Percentiles rank a stretch among this genome's conserved stretches.
These are phyloP conservation scores for Abrus pulchellus DNA, from an alignment of 306 rosid species.

Conservation along the genomic window DNA sequence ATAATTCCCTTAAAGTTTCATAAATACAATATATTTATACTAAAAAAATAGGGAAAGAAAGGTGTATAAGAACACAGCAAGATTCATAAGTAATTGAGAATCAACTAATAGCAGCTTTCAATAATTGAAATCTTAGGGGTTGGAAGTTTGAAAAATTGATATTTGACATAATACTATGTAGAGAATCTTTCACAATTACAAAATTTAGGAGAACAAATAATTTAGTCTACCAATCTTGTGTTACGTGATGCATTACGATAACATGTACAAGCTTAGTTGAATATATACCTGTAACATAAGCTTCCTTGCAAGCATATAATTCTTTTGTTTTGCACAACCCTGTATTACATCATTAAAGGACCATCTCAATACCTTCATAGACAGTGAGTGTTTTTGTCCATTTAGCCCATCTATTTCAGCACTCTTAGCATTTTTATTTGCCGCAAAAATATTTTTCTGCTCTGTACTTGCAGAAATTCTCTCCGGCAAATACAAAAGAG, in stretches of 20 bases:
- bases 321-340: constrained; percentile 59
- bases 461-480: constrained; percentile 46
- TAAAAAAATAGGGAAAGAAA: constrained; percentile 20
- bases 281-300: constrained; percentile 71
- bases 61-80: not conserved
- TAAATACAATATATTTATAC: constrained; percentile 10
- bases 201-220: constrained; percentile 16
- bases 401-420: constrained; percentile 41
- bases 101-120: constrained; percentile 32
- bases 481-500: constrained; percentile 42
- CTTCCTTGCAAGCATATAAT: constrained; percentile 66
- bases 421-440: constrained; percentile 46
- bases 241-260: constrained; percentile 35
- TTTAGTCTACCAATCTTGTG: constrained; percentile 15
- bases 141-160: constrained; percentile 19
- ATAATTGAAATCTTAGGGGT: constrained; percentile 39
- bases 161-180: constrained; percentile 19
- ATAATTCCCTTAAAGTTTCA: constrained; percentile 24
- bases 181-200: constrained; percentile 30
- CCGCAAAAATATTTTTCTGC: constrained; percentile 45
- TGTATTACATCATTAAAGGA: constrained; percentile 74
- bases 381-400: constrained; percentile 38
- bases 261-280: constrained; percentile 31
- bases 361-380: constrained; percentile 60
- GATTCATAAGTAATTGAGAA: constrained; percentile 23